A percentile compares a stretch with the other conserved stretches of the same genome.
phyloP scores from a whole-genome alignment of 192 early-diverging fungal genomes.

The Nowakowskiella sp. region DNA sequence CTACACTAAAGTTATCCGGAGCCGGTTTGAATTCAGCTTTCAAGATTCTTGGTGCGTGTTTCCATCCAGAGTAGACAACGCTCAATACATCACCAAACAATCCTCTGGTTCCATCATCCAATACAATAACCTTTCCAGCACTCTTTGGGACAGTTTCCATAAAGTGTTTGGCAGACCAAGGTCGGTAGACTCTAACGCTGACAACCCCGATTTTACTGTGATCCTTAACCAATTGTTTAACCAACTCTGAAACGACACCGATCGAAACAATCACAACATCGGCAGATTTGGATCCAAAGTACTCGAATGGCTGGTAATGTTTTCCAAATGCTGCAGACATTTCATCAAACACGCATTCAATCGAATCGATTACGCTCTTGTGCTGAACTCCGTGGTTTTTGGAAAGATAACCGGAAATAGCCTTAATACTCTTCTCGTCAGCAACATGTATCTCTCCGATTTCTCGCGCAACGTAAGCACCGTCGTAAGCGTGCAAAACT shows the following conservation, averaged over 20 bases:
- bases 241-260: slow-evolving; percentile 48
- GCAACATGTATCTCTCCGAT: slow-evolving; percentile 43
- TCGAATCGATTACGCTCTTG: slow-evolving; percentile 15
- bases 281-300: slow-evolving; percentile 62
- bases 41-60: background rate
- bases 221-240: slow-evolving; percentile 42
- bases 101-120: slow-evolving; percentile 48
- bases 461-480: slow-evolving; percentile 49
- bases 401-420: background rate
- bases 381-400: background rate
- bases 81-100: slow-evolving; percentile 1
- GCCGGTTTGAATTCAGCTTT: no score
- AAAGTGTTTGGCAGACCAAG: slow-evolving; percentile 74
- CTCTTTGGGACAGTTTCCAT: slow-evolving; percentile 57
- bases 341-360: slow-evolving; percentile 40
- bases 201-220: slow-evolving; percentile 59
- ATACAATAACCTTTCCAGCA: slow-evolving; percentile 61
- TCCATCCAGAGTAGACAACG: background rate
- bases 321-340: slow-evolving; percentile 44
- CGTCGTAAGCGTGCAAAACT: slow-evolving; percentile 76
- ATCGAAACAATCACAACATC: slow-evolving; percentile 73
- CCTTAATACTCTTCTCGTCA: background rate
- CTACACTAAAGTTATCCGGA: no score
- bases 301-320: slow-evolving; percentile 72
- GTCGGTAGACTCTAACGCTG: slow-evolving; percentile 69